A percentile compares a stretch with the other conserved stretches of the same genome.
Evolutionary conservation across 2,329 filamentous ascomycete species (phyloP).

Genomic region (Lanzia echinophila): DNA sequence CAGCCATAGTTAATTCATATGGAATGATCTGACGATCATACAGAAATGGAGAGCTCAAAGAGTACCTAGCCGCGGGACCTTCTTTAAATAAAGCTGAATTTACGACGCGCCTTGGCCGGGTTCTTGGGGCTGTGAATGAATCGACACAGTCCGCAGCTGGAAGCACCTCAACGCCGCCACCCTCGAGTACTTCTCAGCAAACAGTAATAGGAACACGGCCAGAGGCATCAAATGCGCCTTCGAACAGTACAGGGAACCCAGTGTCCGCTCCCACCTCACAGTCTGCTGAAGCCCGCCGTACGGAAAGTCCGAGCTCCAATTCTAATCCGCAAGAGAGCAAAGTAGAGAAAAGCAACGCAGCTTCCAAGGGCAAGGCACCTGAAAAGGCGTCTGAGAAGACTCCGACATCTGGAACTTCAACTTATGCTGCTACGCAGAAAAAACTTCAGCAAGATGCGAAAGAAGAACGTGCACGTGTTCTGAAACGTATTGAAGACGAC

Average conservation of each 20-base stretch:
- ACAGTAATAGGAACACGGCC: background rate
- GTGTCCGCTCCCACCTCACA: background rate
- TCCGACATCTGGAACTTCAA: constrained; percentile 31
- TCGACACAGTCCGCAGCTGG: background rate
- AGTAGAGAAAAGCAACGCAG: background rate
- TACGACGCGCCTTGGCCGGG: constrained; percentile 44
- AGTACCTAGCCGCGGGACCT: constrained; percentile 56
- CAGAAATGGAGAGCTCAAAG: constrained; percentile 67
- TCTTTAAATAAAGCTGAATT: constrained; percentile 63
- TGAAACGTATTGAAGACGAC: constrained; percentile 71
- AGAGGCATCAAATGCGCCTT: background rate
- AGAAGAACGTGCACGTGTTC: constrained; percentile 63
- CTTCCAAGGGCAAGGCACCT: background rate
- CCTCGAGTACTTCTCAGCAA: background rate
- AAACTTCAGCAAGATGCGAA: constrained; percentile 57
- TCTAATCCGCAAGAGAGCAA: background rate
- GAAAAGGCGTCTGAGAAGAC: background rate
- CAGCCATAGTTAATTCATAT: background rate
- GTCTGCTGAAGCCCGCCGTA: background rate
- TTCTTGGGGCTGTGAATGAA: constrained; percentile 18
- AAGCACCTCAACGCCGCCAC: too few relatives aligned
- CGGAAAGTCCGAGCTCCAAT: background rate
- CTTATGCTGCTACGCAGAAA: constrained; percentile 49
- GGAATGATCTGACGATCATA: background rate
- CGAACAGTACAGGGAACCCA: background rate